Base-by-base conservation (phyloP, 495 filamentous ascomycete species). In the Penicillium flavigenum region DNA sequence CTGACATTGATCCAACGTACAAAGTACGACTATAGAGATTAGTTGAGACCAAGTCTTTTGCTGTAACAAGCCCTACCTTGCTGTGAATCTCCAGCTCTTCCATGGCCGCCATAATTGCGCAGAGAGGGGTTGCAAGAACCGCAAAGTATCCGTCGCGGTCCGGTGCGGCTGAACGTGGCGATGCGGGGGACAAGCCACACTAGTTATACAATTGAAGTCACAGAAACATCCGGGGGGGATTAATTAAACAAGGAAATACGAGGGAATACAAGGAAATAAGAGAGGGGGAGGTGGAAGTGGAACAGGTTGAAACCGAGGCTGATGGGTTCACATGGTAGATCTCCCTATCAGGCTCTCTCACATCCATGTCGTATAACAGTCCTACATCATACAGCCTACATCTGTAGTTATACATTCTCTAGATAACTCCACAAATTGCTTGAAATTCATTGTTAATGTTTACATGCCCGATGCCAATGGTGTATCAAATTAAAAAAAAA, bases 21-120 rank as follows among this genome's bases (percentile, higher is more conserved):
- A 62, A 98, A 90, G 74, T 98, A 98, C 41, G 91, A 95, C 94
- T 98, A 63, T 10, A 39, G 6, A 20, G 17, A n/a, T 56, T 17
- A 55, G 43, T 45, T 31, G 17, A 34, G 46, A 10, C 3, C 5
- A 14, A 19, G 9, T 5, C 3, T 10, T 32, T 48, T 29, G 12
- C 19, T 20, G 44, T 47, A 45, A 31, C 11, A 22, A 27, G 1
- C 48, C 17, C 31, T 80, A 95, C 94, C 86, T 92, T 97, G 86
- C 91, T 96, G 71, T 96, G 94, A 59, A 98, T 89, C 72, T 97
- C 94, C 60, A 98, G 77, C 79, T 96, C 91, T 79, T 98, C 94
- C 82, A 98, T 95, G 65, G 89, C 90, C 43, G 90, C 90, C 90
- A 96, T 95, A 70, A 56, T 71, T 73, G 66, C 63, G 49, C 46